Evolutionary conservation across 371 early-diverging fungal species (phyloP).

Genomic region (Mortierella sp.): DNA sequence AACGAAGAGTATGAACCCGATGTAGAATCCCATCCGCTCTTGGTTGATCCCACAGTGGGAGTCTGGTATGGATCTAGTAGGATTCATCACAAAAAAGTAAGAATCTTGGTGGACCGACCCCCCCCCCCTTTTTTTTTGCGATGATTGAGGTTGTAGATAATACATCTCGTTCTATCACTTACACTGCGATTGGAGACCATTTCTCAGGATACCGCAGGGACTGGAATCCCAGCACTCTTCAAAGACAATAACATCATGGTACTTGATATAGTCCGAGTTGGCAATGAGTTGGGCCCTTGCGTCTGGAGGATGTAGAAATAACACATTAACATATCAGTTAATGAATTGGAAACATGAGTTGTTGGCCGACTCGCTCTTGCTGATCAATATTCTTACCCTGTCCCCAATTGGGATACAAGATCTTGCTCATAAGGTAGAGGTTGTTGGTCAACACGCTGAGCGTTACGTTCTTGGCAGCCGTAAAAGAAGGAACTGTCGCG

Average conservation of each 20-base stretch:
- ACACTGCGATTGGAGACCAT: conserved; percentile 42
- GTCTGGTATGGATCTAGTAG: conserved; percentile 45
- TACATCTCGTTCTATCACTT: conserved; percentile 6
- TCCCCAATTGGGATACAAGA: conserved; percentile 52
- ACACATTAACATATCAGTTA: not conserved
- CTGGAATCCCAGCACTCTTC: conserved; percentile 37
- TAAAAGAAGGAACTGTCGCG: conserved; percentile 18
- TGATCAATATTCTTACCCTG: conserved; percentile 30
- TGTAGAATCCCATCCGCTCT: conserved; percentile 52
- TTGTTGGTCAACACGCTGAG: conserved; percentile 49
- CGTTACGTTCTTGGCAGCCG: conserved; percentile 34
- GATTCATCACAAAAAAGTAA: not conserved
- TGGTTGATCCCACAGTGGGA: conserved; percentile 39
- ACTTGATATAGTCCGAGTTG: conserved; percentile 39
- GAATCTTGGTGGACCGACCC: not conserved
- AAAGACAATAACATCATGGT: conserved; percentile 43
- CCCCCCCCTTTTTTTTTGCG: no score
- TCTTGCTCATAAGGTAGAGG: conserved; percentile 38
- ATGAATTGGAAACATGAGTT: no score
- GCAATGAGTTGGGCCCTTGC: conserved; percentile 32
- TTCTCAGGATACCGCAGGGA: conserved; percentile 23
- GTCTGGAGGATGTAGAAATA: conserved; percentile 8
- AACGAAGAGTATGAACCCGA: conserved; percentile 35
- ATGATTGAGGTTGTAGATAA: not conserved
- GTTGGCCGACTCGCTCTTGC: no score